A percentile compares a stretch with the other conserved stretches of the same genome.
phyloP scores from a whole-genome alignment of 2,329 filamentous ascomycete genomes.

The Beauveria australis region DNA sequence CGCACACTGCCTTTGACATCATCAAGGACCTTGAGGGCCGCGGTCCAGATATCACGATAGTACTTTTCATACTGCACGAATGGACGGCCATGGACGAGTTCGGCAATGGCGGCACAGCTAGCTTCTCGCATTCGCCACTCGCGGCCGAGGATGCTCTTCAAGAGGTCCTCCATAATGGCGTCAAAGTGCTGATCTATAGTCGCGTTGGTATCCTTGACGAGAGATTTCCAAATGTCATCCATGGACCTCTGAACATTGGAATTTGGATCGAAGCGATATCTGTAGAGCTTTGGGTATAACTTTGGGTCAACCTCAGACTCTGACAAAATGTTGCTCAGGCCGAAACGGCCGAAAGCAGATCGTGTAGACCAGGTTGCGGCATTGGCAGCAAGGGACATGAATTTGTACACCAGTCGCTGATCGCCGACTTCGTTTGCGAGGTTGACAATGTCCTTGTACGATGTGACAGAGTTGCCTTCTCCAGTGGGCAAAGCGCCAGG shows the following conservation, averaged over 20 bases:
- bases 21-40: constrained; percentile 84
- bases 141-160: constrained; percentile 77
- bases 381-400: constrained; percentile 95
- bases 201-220: constrained; percentile 79
- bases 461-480: constrained; percentile 81
- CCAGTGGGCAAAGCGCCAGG: constrained; percentile 83
- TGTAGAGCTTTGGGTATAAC: constrained; percentile 87
- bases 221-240: constrained; percentile 93
- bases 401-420: constrained; percentile 91
- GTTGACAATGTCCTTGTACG: constrained; percentile 94
- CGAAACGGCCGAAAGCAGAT: constrained; percentile 90
- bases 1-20: constrained; percentile 93
- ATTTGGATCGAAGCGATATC: constrained; percentile 94
- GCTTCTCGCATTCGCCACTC: constrained; percentile 94
- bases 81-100: constrained; percentile 74
- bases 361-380: constrained; percentile 97
- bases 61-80: constrained; percentile 74
- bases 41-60: constrained; percentile 75
- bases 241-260: constrained; percentile 87
- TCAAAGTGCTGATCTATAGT: constrained; percentile 79
- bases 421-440: constrained; percentile 95
- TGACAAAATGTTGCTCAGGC: constrained; percentile 82
- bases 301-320: constrained; percentile 86
- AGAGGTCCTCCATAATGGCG: constrained; percentile 76
- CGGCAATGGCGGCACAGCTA: constrained; percentile 80